phyloP scores from a whole-genome alignment of 2,329 filamentous ascomycete species.

The Thelonectria rubi region DNA sequence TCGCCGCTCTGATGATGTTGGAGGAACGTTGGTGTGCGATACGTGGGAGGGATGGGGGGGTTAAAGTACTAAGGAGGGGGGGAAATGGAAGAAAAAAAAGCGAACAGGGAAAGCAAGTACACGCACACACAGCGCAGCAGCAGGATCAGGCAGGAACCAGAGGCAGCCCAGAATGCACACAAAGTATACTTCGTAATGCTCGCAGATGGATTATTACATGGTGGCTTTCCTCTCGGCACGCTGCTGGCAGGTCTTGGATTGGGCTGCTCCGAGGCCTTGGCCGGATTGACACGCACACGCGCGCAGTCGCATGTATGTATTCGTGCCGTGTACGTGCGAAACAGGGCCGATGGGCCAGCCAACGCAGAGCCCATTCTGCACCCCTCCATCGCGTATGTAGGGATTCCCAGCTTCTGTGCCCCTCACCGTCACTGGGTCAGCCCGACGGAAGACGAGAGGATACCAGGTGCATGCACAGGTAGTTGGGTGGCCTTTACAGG shows the following conservation, averaged over 20 bases:
- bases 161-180: neutral
- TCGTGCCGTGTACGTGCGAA: neutral
- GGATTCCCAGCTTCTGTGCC: too few species aligned
- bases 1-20: conserved; percentile 33
- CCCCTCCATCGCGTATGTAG: too few species aligned
- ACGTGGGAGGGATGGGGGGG: conserved; percentile 16
- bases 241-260: too few species aligned
- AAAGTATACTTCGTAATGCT: neutral
- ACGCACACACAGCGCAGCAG: neutral
- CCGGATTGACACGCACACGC: conserved; percentile 4
- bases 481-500: too few species aligned
- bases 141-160: conserved; percentile 4
- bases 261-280: neutral
- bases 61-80: neutral
- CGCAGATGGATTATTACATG: neutral
- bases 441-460: too few species aligned
- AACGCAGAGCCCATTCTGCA: neutral
- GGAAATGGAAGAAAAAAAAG: neutral
- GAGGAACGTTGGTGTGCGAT: conserved; percentile 25
- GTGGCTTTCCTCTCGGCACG: neutral
- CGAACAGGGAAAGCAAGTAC: neutral
- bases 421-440: too few species aligned
- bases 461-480: too few species aligned
- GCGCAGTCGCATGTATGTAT: neutral
- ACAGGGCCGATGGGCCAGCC: neutral